Evolutionary conservation across 202 grass and related monocot genomes (phyloP).

Genomic region (Cymbopogon flexuosus): DNA sequence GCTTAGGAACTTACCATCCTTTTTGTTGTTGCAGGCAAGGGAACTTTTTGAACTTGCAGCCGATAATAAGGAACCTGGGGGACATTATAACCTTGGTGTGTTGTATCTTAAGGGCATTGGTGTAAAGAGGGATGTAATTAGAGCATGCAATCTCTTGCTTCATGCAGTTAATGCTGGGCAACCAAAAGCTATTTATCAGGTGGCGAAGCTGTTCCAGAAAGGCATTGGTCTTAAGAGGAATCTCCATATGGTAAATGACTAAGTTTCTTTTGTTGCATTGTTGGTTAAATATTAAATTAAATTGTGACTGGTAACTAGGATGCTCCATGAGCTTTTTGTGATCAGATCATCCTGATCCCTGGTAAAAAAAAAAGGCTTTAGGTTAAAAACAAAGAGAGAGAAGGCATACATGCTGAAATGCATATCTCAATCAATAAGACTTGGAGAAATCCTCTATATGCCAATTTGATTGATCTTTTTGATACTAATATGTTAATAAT

Average conservation of each 20-base stretch:
- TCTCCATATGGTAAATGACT: slow-evolving; percentile 72
- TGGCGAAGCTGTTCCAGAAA: slow-evolving; percentile 93
- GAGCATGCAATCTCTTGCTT: slow-evolving; percentile 65
- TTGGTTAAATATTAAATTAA: neutral
- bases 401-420: neutral
- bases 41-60: slow-evolving; percentile 90
- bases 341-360: slow-evolving; percentile 1
- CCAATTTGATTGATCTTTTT: neutral
- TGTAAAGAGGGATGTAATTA: slow-evolving; percentile 74
- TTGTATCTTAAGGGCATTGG: slow-evolving; percentile 94
- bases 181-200: slow-evolving; percentile 94
- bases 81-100: slow-evolving; percentile 95
- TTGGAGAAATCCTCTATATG: neutral
- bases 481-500: neutral
- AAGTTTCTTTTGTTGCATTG: neutral
- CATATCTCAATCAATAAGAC: neutral
- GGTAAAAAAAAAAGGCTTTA: neutral
- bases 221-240: slow-evolving; percentile 92
- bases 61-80: slow-evolving; percentile 70
- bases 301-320: neutral
- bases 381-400: too few species aligned
- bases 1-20: slow-evolving; percentile 9
- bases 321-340: neutral
- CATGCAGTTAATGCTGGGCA: slow-evolving; percentile 81
- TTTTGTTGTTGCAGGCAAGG: slow-evolving; percentile 55